Evolutionary conservation across 2,329 filamentous ascomycete genomes (phyloP).

Genomic region (Fusarium metavorans): DNA sequence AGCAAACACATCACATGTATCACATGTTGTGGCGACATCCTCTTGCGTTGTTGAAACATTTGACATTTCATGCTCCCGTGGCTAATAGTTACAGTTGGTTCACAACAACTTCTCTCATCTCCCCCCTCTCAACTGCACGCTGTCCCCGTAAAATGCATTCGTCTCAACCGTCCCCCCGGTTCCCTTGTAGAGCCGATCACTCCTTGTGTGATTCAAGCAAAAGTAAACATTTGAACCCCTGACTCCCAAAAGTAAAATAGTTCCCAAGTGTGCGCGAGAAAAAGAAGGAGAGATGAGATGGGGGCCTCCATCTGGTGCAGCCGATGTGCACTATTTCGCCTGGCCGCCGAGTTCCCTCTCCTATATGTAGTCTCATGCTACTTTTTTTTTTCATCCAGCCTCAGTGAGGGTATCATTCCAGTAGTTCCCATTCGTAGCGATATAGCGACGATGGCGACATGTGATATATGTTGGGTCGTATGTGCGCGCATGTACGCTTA

Average conservation of each 20-base stretch:
- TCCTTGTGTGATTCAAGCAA: conserved; percentile 24
- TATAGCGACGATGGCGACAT: conserved; percentile 14
- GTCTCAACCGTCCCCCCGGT: conserved; percentile 2
- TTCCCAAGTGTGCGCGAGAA: conserved; percentile 31
- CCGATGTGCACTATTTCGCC: conserved; percentile 21
- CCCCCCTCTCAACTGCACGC: not conserved
- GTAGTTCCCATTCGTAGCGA: conserved; percentile 32
- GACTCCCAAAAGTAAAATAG: conserved; percentile 36
- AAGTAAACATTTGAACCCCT: conserved; percentile 41
- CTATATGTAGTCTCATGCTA: conserved; percentile 11
- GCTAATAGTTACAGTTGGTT: conserved; percentile 39
- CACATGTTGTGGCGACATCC: not conserved
- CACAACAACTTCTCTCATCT: conserved; percentile 9
- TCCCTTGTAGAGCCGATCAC: conserved; percentile 22
- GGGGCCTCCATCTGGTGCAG: conserved; percentile 26
- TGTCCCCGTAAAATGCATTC: conserved; percentile 12
- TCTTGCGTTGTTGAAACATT: conserved; percentile 13
- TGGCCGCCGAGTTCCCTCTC: conserved; percentile 14
- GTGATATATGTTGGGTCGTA: conserved; percentile 16
- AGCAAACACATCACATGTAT: not conserved
- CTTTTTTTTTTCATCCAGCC: conserved; percentile 38
- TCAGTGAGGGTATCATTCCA: conserved; percentile 45
- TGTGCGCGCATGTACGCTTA: conserved; percentile 29
- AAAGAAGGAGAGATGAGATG: conserved; percentile 25
- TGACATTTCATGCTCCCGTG: conserved; percentile 28